A percentile compares a stretch with the other conserved stretches of the same genome.
phyloP scores from a whole-genome alignment of 805 yeast genomes.

The Metschnikowia dekortorum region DNA sequence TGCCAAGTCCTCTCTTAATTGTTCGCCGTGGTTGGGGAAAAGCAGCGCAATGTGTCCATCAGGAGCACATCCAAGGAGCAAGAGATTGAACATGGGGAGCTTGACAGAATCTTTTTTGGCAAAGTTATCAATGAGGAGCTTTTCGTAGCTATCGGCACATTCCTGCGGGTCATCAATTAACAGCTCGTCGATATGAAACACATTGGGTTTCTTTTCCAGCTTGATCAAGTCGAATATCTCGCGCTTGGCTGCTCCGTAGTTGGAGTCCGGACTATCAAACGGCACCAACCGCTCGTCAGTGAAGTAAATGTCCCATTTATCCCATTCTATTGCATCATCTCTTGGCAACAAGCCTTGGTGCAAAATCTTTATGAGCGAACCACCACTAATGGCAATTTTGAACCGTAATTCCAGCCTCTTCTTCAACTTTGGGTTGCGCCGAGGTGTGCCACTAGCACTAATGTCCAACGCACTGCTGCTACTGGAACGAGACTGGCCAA shows the following conservation, averaged over 20 bases:
- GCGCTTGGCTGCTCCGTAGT: conserved; percentile 84
- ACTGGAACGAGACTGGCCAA: conserved; percentile 14
- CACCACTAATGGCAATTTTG: conserved; percentile 90
- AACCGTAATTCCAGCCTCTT: conserved; percentile 66
- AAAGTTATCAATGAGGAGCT: conserved; percentile 77
- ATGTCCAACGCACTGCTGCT: conserved; percentile 8
- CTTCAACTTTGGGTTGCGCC: conserved; percentile 33
- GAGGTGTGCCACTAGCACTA: conserved; percentile 6
- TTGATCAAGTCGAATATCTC: conserved; percentile 71
- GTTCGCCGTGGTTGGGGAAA: conserved; percentile 84
- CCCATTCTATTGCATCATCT: conserved; percentile 75
- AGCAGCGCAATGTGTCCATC: conserved; percentile 98
- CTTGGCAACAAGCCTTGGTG: conserved; percentile 80
- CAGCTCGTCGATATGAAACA: conserved; percentile 78
- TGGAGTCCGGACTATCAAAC: conserved; percentile 74
- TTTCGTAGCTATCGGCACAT: conserved; percentile 92
- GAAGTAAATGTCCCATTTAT: conserved; percentile 91
- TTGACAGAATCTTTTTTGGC: conserved; percentile 96
- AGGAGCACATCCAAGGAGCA: conserved; percentile 94
- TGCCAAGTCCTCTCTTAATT: conserved; percentile 82
- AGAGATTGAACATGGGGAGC: conserved; percentile 88
- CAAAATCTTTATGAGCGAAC: conserved; percentile 81
- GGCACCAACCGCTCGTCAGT: conserved; percentile 96
- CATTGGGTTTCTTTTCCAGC: conserved; percentile 54
- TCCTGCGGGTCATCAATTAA: conserved; percentile 79